Evolutionary conservation across 2,329 filamentous ascomycete genomes (phyloP).

Genomic region (Penicillium sp.): DNA sequence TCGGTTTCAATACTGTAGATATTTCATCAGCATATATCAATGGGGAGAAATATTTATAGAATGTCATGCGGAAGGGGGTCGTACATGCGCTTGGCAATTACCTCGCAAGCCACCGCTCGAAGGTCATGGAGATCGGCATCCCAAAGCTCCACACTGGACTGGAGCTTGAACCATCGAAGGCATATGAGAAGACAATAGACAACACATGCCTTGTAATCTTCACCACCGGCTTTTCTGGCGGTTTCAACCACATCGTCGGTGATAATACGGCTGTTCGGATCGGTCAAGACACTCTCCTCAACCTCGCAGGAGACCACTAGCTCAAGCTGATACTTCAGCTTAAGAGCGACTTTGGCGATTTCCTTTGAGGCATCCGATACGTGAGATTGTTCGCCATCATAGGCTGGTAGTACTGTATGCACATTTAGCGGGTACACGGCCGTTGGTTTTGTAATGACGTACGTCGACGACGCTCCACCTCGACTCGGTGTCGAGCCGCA

Average conservation of each 20-base stretch:
- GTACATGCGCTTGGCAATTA: slow-evolving; percentile 78
- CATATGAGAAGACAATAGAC: slow-evolving; percentile 80
- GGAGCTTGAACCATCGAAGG: slow-evolving; percentile 75
- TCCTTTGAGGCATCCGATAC: slow-evolving; percentile 74
- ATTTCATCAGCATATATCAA: not conserved
- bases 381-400: slow-evolving; percentile 43
- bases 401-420: slow-evolving; percentile 46
- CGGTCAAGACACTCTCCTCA: slow-evolving; percentile 71
- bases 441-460: slow-evolving; percentile 28
- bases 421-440: slow-evolving; percentile 13
- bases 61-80: not conserved
- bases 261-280: slow-evolving; percentile 82
- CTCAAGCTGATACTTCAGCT: slow-evolving; percentile 87
- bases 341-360: slow-evolving; percentile 86
- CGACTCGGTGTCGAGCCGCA: slow-evolving; percentile 33
- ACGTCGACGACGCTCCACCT: slow-evolving; percentile 45
- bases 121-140: slow-evolving; percentile 82
- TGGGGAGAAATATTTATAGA: not conserved
- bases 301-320: slow-evolving; percentile 89
- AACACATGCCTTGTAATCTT: slow-evolving; percentile 75
- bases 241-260: slow-evolving; percentile 77
- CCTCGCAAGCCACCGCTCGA: slow-evolving; percentile 80
- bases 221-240: slow-evolving; percentile 77
- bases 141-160: slow-evolving; percentile 82
- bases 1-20: slow-evolving; percentile 74